phyloP scores from a whole-genome alignment of 768 basidiomycete genomes.

The Boletus rubescentipes region DNA sequence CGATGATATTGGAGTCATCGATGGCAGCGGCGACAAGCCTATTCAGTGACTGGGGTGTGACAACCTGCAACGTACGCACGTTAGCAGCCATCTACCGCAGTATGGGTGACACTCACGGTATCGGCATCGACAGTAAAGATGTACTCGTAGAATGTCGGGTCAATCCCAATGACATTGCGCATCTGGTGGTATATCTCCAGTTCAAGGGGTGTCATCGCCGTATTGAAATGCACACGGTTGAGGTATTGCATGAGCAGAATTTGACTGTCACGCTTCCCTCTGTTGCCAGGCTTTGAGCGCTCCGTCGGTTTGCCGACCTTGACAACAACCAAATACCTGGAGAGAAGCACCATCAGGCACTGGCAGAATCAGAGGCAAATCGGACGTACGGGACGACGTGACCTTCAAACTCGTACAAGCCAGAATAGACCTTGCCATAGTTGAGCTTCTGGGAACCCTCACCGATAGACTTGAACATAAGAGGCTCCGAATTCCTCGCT shows the following conservation, averaged over 20 bases:
- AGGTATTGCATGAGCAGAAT: conserved; percentile 65
- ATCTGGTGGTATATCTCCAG: conserved; percentile 74
- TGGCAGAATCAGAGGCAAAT: background rate
- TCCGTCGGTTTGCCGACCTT: conserved; percentile 71
- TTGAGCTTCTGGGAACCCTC: conserved; percentile 67
- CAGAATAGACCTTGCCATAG: conserved; percentile 70
- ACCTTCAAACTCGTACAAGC: conserved; percentile 68
- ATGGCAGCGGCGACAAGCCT: conserved; percentile 61
- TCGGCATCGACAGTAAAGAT: conserved; percentile 73
- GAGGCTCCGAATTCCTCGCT: conserved; percentile 60
- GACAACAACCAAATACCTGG: conserved; percentile 58
- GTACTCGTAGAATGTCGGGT: conserved; percentile 75
- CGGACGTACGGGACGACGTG: conserved; percentile 61
- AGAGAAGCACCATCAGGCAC: background rate
- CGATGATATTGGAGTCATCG: conserved; percentile 62
- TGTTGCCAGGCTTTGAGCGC: conserved; percentile 62
- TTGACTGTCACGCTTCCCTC: conserved; percentile 70
- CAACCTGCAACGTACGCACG: conserved; percentile 40
- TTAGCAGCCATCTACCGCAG: conserved; percentile 12
- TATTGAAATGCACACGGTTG: conserved; percentile 67
- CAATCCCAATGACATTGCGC: conserved; percentile 72
- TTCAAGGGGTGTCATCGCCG: conserved; percentile 65
- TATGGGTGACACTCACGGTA: conserved; percentile 41
- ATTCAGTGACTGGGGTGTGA: conserved; percentile 65
- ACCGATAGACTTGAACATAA: conserved; percentile 67